Evolutionary conservation across 163 green algal species (phyloP), one percentile per base, ranked within the genome.

Genomic region (Smithsoniella earleae): DNA sequence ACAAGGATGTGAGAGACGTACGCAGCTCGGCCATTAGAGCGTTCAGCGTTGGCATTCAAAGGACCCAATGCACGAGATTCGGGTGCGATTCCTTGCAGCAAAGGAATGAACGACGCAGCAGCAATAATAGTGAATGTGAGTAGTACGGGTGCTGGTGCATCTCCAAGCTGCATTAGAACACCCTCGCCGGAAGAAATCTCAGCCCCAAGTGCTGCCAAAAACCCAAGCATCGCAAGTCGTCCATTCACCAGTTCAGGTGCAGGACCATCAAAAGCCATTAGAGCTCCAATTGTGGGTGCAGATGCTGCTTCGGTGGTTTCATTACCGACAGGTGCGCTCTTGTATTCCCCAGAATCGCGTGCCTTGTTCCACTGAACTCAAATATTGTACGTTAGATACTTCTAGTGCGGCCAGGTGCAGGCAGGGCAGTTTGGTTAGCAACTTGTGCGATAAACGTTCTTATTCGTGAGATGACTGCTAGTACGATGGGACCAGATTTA

Each of bases 201-300:
- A 31, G 84, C 84, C 30, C 76, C 87, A 3, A 89, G 45, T 0
- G 86, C 86, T 27, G 86, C 82, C 3, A 89, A 74, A 37, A 92
- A 85, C 36, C 79, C 87, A 16, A 93, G 77, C 86, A 91, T 92
- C 36, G 83, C 79, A 18, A 90, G 76, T 25, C 87, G 77, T 58
- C 81, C 81, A 38, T 72, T 63, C 1, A 69, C 25, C 20, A 49
- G 73, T 64, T 91, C 86, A 2, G 86, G 82, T 3, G 74, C 84
- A 20, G 77, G 63, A 54, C 84, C 85, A 72, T 44, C 66, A 73
- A 88, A 88, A 2, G 73, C 80, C 82, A 90, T 82, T 2, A 77
- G 54, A 16, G 75, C 72, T 75, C 54, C 58, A 31, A 64, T 31
- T 40, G 49, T 73, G 28, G 76, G 66, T 75, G 72, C 72, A 62